These are phyloP conservation scores for Gentiana dahurica DNA, from an alignment of 257 asterid species.

Conservation along the genomic window DNA sequence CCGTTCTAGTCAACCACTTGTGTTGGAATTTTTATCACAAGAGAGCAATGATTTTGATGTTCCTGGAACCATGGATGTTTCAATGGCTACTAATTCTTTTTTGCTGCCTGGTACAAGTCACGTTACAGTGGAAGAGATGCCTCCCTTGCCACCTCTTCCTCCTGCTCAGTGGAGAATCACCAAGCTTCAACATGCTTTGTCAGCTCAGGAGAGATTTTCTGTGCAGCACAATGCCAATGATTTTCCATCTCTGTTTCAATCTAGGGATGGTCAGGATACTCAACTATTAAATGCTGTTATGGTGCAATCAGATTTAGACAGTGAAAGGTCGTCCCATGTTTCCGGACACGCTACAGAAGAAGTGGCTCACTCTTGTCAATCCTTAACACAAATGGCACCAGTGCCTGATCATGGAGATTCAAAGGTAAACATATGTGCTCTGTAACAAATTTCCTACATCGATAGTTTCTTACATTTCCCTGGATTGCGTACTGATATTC, in stretches of 20 bases:
- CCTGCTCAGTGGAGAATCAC: constrained; percentile 92
- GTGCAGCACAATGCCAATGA: constrained; percentile 8
- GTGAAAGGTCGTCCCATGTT: constrained; percentile 9
- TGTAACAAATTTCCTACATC: background rate
- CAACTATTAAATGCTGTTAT: constrained; percentile 12
- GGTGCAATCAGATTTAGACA: constrained; percentile 7
- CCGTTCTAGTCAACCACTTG: constrained; percentile 21
- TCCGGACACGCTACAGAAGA: constrained; percentile 4
- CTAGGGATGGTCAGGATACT: constrained; percentile 12
- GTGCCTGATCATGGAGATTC: constrained; percentile 11
- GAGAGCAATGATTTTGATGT: constrained; percentile 18
- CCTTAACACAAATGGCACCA: constrained; percentile 8
- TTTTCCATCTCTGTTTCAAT: constrained; percentile 8
- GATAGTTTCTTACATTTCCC: constrained; percentile 10
- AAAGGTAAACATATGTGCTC: constrained; percentile 7
- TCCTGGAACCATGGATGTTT: constrained; percentile 20
- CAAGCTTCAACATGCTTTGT: constrained; percentile 38
- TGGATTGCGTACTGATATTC: constrained; percentile 14
- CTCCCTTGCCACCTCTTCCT: constrained; percentile 96
- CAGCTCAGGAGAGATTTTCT: constrained; percentile 23
- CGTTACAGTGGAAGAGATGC: constrained; percentile 37
- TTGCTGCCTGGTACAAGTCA: constrained; percentile 24
- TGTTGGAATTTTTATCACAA: constrained; percentile 20
- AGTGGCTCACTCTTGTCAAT: constrained; percentile 7
- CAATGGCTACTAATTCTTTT: constrained; percentile 23